These are phyloP conservation scores for Pseudonitzschia multistriata DNA, from an alignment of 108 stramenopile species.

Conservation along the genomic window DNA sequence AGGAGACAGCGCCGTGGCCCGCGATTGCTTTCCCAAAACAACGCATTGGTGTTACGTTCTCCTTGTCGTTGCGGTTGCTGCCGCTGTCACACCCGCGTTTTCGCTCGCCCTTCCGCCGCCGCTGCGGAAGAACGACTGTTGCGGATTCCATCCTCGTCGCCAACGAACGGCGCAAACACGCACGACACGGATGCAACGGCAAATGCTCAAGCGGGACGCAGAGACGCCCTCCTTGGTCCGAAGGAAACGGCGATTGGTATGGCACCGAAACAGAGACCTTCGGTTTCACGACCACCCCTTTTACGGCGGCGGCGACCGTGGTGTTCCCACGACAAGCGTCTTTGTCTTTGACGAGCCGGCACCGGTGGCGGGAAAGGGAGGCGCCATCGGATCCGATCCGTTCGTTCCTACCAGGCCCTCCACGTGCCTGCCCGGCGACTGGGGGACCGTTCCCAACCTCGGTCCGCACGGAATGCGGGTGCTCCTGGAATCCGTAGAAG, in stretches of 20 bases:
- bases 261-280: slow-evolving; percentile 63
- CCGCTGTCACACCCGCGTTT: too few relatives aligned
- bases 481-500: slow-evolving; percentile 46
- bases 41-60: too few relatives aligned
- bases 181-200: too few relatives aligned
- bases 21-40: too few relatives aligned
- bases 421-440: slow-evolving; percentile 20
- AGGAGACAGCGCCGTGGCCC: too few relatives aligned
- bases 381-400: not conserved
- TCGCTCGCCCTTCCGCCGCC: too few relatives aligned
- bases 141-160: too few relatives aligned
- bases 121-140: too few relatives aligned
- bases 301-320: slow-evolving; percentile 29
- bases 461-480: slow-evolving; percentile 52
- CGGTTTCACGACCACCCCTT: slow-evolving; percentile 55
- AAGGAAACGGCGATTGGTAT: slow-evolving; percentile 43
- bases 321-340: slow-evolving; percentile 29
- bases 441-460: slow-evolving; percentile 26
- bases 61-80: too few relatives aligned
- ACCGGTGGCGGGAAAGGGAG: slow-evolving; percentile 11
- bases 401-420: slow-evolving; percentile 24
- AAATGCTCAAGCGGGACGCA: too few relatives aligned
- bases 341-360: slow-evolving; percentile 55
- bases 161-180: too few relatives aligned
- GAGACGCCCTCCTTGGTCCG: not conserved